Conservation (phyloP, 257 asterid genomes). For the Scutellaria barbata region DNA sequence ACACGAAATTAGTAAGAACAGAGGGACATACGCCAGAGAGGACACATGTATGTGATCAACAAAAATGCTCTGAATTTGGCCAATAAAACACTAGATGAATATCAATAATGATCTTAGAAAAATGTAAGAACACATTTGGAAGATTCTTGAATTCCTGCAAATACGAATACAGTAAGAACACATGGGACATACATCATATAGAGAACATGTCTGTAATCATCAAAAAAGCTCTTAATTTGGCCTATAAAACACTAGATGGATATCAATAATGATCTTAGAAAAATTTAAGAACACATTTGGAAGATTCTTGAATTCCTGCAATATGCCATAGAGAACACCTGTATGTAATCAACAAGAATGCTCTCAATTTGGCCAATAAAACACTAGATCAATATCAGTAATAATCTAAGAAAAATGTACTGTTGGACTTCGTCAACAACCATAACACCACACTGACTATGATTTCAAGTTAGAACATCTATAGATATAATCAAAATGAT, state of each 20-base stretch:
- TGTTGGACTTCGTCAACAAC: too few relatives aligned
- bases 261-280: too few relatives aligned
- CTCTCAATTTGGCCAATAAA: too few relatives aligned
- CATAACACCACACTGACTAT: neutral
- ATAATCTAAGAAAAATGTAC: too few relatives aligned
- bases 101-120: too few relatives aligned
- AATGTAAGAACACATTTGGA: neutral
- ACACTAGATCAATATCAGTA: too few relatives aligned
- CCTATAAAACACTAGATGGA: neutral
- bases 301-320: constrained; percentile 25
- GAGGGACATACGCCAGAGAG: neutral
- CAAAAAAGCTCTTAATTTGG: too few relatives aligned
- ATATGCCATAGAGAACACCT: neutral
- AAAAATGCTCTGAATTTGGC: too few relatives aligned
- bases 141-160: constrained; percentile 27
- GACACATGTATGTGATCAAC: neutral
- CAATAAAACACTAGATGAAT: too few relatives aligned
- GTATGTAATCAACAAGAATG: too few relatives aligned
- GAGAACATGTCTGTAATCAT: too few relatives aligned
- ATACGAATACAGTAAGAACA: constrained; percentile 10
- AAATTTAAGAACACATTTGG: neutral
- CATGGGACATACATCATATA: neutral
- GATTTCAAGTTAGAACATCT: neutral
- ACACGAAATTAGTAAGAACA: constrained; percentile 9
- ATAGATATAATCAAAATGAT: neutral